Evolutionary conservation across 108 stramenopile species (phyloP).

Genomic region (Stephanodiscus minutulus): DNA sequence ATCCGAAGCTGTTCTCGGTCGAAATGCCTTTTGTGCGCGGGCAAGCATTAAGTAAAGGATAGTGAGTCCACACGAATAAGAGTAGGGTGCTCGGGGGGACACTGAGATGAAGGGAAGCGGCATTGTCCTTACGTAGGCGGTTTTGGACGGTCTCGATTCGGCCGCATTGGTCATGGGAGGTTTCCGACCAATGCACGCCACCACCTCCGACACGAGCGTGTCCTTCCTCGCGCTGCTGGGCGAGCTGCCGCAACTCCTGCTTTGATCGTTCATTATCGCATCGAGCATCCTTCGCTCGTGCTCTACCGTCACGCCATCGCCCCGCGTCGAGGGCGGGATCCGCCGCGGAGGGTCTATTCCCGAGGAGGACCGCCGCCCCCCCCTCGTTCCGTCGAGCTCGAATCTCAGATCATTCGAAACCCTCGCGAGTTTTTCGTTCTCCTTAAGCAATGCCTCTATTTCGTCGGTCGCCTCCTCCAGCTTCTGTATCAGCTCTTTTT

Average conservation of each 20-base stretch:
- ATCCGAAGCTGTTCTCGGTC: slow-evolving; percentile 17
- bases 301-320: neutral
- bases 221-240: slow-evolving; percentile 3
- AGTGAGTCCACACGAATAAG: neutral
- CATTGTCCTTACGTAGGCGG: slow-evolving; percentile 15
- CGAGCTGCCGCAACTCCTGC: slow-evolving; percentile 24
- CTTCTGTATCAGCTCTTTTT: slow-evolving; percentile 34
- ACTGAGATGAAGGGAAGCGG: neutral
- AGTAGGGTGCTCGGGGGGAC: neutral
- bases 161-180: slow-evolving; percentile 22
- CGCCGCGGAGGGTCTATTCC: neutral
- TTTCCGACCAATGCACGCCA: slow-evolving; percentile 33
- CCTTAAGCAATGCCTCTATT: slow-evolving; percentile 28
- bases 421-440: slow-evolving; percentile 26
- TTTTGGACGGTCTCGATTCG: slow-evolving; percentile 13
- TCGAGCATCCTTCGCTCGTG: slow-evolving; percentile 23
- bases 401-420: slow-evolving; percentile 25
- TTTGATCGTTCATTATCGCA: slow-evolving; percentile 42
- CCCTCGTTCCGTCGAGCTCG: slow-evolving; percentile 15
- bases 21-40: slow-evolving; percentile 5
- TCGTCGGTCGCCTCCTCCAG: slow-evolving; percentile 44
- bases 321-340: neutral
- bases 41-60: neutral
- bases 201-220: slow-evolving; percentile 8
- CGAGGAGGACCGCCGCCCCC: neutral